Evolutionary conservation across 371 early-diverging fungal species (phyloP).

Genomic region (Circinella umbellata): DNA sequence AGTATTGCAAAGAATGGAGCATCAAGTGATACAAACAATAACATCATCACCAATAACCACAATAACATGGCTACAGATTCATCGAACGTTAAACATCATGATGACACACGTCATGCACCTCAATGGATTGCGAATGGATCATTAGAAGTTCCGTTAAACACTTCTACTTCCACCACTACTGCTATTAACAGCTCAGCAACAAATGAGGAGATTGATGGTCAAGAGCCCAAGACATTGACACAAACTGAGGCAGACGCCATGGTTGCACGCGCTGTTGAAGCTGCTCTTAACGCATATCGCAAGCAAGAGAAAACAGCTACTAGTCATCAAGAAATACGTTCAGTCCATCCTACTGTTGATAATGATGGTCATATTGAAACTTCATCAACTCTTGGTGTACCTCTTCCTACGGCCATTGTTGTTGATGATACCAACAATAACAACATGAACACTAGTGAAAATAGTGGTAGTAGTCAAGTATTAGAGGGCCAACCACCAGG

Average conservation of each 20-base stretch:
- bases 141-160: background rate
- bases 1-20: background rate
- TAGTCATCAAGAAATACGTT: background rate
- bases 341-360: background rate
- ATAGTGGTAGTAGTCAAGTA: background rate
- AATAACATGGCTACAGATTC: background rate
- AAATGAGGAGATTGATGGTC: background rate
- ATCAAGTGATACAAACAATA: background rate
- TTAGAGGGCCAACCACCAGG: slow-evolving; percentile 19
- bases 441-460: too few species aligned
- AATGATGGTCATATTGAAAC: background rate
- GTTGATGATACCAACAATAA: background rate
- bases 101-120: background rate
- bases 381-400: background rate
- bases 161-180: background rate
- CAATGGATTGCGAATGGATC: background rate
- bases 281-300: slow-evolving; percentile 5
- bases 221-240: slow-evolving; percentile 10
- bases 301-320: slow-evolving; percentile 5
- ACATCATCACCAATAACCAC: background rate
- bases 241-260: slow-evolving; percentile 21
- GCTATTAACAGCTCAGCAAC: background rate
- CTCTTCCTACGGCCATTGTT: background rate
- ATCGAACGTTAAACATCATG: background rate
- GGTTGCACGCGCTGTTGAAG: slow-evolving; percentile 16